These are phyloP conservation scores for Vickermania spadyakhi DNA, from an alignment of 208 protist species.

Conservation along the genomic window DNA sequence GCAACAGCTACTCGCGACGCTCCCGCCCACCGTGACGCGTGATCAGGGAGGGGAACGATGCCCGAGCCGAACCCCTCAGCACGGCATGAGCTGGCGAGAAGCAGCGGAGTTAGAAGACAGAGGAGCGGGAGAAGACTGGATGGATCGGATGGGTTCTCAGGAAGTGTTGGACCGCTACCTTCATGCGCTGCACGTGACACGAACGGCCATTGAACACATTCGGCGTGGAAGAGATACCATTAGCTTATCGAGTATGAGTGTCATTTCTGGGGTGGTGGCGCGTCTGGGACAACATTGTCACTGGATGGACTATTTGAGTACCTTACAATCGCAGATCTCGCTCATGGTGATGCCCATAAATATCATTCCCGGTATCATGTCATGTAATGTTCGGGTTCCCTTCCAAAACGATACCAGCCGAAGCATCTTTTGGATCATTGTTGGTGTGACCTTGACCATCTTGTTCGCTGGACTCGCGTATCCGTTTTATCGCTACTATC, in stretches of 20 bases:
- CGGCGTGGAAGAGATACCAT: constrained; percentile 57
- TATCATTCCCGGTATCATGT: constrained; percentile 60
- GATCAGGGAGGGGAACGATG: constrained; percentile 10
- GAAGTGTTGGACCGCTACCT: constrained; percentile 45
- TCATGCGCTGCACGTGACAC: constrained; percentile 29
- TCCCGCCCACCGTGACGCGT: constrained; percentile 25
- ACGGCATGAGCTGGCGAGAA: neutral
- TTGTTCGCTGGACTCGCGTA: constrained; percentile 27
- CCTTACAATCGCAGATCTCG: constrained; percentile 62
- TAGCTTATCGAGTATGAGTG: constrained; percentile 67
- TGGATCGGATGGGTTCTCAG: neutral
- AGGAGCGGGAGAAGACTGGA: neutral
- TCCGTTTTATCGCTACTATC: constrained; percentile 33
- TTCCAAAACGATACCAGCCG: constrained; percentile 26
- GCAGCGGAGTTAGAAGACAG: neutral
- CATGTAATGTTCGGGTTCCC: constrained; percentile 63
- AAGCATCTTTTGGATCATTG: constrained; percentile 38
- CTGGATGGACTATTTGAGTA: constrained; percentile 78
- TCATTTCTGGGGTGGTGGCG: constrained; percentile 69
- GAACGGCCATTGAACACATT: constrained; percentile 32
- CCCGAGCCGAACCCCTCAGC: neutral
- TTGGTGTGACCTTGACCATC: constrained; percentile 28
- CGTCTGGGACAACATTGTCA: constrained; percentile 73
- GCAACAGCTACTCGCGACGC: constrained; percentile 56
- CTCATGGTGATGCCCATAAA: constrained; percentile 69